Conservation (phyloP, 495 filamentous ascomycete species). For the Ascobolus immersus region DNA sequence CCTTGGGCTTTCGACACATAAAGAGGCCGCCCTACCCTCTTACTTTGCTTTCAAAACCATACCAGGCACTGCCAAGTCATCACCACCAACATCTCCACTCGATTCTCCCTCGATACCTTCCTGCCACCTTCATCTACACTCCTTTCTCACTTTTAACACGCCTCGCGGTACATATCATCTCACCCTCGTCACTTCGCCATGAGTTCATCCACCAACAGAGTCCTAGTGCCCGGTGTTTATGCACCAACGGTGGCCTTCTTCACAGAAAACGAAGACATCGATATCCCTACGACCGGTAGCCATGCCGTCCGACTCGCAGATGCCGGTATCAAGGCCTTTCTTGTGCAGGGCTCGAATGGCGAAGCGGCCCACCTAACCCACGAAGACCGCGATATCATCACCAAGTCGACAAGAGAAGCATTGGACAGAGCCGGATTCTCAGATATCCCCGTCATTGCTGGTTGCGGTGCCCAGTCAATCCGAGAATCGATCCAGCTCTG, state of each 20-base stretch:
- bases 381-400: slow-evolving; percentile 42
- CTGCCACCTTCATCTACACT: no score
- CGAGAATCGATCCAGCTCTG: slow-evolving; percentile 64
- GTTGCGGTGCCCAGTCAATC: slow-evolving; percentile 61
- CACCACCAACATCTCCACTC: no score
- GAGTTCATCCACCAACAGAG: no score
- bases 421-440: slow-evolving; percentile 43
- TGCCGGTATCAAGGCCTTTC: slow-evolving; percentile 53
- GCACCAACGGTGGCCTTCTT: slow-evolving; percentile 84
- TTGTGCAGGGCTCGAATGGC: slow-evolving; percentile 75
- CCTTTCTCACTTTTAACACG: no score
- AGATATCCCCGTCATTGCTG: slow-evolving; percentile 55
- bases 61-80: no score
- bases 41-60: no score
- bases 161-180: no score
- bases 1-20: no score
- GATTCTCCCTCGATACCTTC: no score
- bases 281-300: slow-evolving; percentile 38
- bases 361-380: slow-evolving; percentile 61
- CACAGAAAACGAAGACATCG: slow-evolving; percentile 59
- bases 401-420: slow-evolving; percentile 45
- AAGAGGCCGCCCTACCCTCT: no score
- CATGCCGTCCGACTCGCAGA: slow-evolving; percentile 66
- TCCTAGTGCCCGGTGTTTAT: slow-evolving; percentile 68
- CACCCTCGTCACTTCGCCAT: no score